Evolutionary conservation across 1,139 yeast genomes (phyloP).

Genomic region (Taphrina confusa): DNA sequence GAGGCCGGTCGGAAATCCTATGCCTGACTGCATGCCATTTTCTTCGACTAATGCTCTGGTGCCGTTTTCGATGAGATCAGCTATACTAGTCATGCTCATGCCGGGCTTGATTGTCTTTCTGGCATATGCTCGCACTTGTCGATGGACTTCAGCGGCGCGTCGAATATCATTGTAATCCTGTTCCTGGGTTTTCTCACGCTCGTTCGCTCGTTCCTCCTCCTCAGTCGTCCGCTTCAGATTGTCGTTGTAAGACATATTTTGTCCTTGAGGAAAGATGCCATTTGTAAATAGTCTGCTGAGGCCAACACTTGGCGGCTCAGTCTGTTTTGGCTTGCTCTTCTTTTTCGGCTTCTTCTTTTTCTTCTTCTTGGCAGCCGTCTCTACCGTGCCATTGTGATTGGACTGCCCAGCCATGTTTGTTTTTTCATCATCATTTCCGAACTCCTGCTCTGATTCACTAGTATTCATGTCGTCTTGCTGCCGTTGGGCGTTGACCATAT

Average conservation of each 20-base stretch:
- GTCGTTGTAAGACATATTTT: slow-evolving; percentile 55
- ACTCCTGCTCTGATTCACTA: slow-evolving; percentile 1
- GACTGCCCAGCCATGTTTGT: too few species aligned
- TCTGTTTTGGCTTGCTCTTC: slow-evolving; percentile 44
- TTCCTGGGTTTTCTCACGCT: slow-evolving; percentile 57
- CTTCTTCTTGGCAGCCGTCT: slow-evolving; percentile 31
- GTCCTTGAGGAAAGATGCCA: slow-evolving; percentile 82
- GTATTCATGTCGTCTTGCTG: background rate
- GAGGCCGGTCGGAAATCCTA: slow-evolving; percentile 97
- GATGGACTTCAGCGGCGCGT: slow-evolving; percentile 93
- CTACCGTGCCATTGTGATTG: too few species aligned
- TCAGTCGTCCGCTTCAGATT: slow-evolving; percentile 76
- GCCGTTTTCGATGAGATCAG: slow-evolving; percentile 83
- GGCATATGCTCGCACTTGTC: slow-evolving; percentile 83
- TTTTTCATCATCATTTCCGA: background rate
- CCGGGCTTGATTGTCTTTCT: slow-evolving; percentile 80
- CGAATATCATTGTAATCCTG: slow-evolving; percentile 82
- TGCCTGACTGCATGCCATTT: slow-evolving; percentile 69
- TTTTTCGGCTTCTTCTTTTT: slow-evolving; percentile 42
- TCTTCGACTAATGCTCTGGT: slow-evolving; percentile 71
- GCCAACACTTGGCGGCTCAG: slow-evolving; percentile 57
- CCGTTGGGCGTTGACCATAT: background rate
- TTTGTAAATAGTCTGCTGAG: slow-evolving; percentile 68
- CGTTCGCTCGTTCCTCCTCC: slow-evolving; percentile 81
- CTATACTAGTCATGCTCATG: slow-evolving; percentile 86